Base-by-base conservation (phyloP, 257 asterid species). In the Datura wrightii region DNA sequence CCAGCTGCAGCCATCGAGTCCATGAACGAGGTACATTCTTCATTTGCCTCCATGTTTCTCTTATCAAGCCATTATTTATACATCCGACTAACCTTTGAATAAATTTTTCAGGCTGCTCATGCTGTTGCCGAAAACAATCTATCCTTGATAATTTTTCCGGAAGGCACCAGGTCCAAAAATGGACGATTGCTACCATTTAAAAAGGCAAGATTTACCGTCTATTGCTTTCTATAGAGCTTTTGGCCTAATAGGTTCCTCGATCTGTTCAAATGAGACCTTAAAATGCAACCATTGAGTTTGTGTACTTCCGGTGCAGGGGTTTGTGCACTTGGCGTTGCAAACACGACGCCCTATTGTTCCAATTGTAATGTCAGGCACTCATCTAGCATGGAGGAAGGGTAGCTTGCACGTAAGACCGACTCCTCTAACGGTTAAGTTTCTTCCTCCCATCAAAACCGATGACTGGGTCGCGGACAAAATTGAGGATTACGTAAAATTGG, bases 301-400 rank as follows among this genome's bases (percentile, higher is more conserved):
- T 67, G 76, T 9, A 1, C 76, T 36, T 10, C 36, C 5, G 46
- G 6, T 67, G 83, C 88, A 91, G 93, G 92, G 93, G 10, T 91
- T 91, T 63, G 86, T 91, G 41, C 93, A 91, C 72, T 55, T 91
- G 84, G 93, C 93, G 1, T 19, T 91, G 86, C 92, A 88, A 83
- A 86, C 93, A 5, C 83, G 89, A 1, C 80, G 86, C 19, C 92
- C 91, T 11, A 85, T 91, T 37, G 90, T 91, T 76, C 93, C 92
- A 1, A 85, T 90, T 3, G 66, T 90, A 67, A 79, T 90, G 55
- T 86, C 84, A 1, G 88, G 89, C 36, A 90, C 92, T 1, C 91
- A 91, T 82, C 84, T 79, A 16, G 93, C 93, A 46, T 91, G 93
- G 90, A 79, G 90, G 42, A 91, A 91, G 82, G 93, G 92, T 62